Evolutionary conservation across 345 rosid genomes (phyloP).

Genomic region (Jatropha curcas): DNA sequence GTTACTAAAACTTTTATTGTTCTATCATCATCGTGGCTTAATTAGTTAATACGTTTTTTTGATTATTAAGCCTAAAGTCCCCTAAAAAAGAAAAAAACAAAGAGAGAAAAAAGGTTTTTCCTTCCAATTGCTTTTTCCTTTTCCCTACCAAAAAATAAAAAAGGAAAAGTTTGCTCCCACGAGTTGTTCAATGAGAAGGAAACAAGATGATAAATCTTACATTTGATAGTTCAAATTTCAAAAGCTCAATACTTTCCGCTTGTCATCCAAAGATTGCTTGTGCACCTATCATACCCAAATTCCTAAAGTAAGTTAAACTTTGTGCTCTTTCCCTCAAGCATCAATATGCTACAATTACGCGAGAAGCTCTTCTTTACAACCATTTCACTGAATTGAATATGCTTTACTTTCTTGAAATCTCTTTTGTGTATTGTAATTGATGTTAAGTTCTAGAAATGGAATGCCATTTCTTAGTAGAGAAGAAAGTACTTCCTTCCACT

Average conservation of each 20-base stretch:
- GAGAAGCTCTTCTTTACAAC: background rate
- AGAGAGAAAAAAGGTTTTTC: no score
- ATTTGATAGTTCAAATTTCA: background rate
- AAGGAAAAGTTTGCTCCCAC: background rate
- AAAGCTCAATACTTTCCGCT: background rate
- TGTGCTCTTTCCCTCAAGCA: slow-evolving; percentile 5
- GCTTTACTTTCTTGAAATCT: slow-evolving; percentile 27
- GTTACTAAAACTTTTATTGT: no score
- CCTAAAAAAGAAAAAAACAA: no score
- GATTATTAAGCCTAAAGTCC: no score
- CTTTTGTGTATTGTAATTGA: slow-evolving; percentile 1
- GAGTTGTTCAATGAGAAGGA: background rate
- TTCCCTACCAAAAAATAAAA: background rate
- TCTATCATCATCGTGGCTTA: no score
- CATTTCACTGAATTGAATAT: background rate
- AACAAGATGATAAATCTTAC: background rate
- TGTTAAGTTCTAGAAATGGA: background rate
- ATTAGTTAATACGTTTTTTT: no score
- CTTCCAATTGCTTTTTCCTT: no score
- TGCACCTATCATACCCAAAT: slow-evolving; percentile 17
- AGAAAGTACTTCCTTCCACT: slow-evolving; percentile 26
- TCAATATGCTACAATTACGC: slow-evolving; percentile 4
- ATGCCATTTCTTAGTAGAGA: slow-evolving; percentile 45
- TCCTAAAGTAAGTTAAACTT: slow-evolving; percentile 27
- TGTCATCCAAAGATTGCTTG: slow-evolving; percentile 21